phyloP scores from a whole-genome alignment of 2,329 filamentous ascomycete genomes.

The Fonsecaea pugnacius region DNA sequence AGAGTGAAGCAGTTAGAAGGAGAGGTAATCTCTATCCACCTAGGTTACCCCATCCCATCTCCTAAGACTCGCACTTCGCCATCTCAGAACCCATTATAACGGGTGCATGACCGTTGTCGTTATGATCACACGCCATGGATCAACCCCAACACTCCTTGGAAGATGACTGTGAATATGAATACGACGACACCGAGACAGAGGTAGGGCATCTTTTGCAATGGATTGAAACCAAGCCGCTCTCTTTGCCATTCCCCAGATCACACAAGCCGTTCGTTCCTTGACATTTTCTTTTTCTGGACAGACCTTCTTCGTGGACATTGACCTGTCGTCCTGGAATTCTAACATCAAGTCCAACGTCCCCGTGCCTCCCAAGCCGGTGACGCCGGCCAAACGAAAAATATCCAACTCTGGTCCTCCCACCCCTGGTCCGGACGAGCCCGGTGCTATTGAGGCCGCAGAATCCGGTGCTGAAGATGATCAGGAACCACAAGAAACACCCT shows the following conservation, averaged over 20 bases:
- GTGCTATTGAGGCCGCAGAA: constrained; percentile 3
- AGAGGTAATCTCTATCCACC: not conserved
- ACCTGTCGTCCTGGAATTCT: constrained; percentile 56
- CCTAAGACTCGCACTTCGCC: not conserved
- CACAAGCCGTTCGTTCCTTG: constrained; percentile 20
- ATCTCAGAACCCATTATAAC: not conserved
- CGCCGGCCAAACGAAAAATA: constrained; percentile 25
- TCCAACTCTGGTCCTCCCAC: constrained; percentile 17
- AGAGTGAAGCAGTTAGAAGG: not conserved
- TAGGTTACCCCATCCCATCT: not conserved
- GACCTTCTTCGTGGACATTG: constrained; percentile 64
- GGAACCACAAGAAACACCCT: constrained; percentile 36
- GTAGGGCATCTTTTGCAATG: constrained; percentile 41
- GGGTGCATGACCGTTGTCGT: not conserved
- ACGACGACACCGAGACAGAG: constrained; percentile 58
- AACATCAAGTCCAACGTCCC: constrained; percentile 38
- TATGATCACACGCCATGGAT: constrained; percentile 18
- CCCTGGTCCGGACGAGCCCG: constrained; percentile 26
- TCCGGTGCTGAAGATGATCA: constrained; percentile 13
- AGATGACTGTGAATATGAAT: constrained; percentile 63
- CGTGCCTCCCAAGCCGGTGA: constrained; percentile 14
- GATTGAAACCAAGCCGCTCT: constrained; percentile 4
- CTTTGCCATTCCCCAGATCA: not conserved
- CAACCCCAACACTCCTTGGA: constrained; percentile 40
- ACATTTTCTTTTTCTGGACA: constrained; percentile 40